Conservation (phyloP, 805 yeast genomes). For the Lipomyces mesembrius region DNA sequence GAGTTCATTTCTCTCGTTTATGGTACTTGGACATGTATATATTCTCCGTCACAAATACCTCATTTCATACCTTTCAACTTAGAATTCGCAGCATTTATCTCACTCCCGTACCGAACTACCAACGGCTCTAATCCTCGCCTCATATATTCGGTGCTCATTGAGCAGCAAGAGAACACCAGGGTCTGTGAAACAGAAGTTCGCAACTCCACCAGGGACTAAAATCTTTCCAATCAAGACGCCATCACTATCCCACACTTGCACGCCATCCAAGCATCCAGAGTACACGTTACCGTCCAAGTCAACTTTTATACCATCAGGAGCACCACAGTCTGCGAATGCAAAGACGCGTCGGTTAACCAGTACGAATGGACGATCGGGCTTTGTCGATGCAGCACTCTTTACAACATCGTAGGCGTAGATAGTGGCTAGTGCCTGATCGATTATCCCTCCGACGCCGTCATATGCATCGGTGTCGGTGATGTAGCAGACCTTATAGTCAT, state of each 20-base stretch:
- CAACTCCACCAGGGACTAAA: constrained; percentile 39
- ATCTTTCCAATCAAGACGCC: constrained; percentile 42
- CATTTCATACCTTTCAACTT: neutral
- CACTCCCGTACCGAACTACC: constrained; percentile 28
- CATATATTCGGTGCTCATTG: constrained; percentile 39
- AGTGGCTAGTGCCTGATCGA: constrained; percentile 33
- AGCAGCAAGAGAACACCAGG: constrained; percentile 39
- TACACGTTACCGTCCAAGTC: constrained; percentile 42
- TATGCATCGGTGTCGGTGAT: constrained; percentile 53
- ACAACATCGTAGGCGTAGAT: constrained; percentile 43
- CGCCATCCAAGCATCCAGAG: constrained; percentile 43
- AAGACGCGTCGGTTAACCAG: constrained; percentile 40
- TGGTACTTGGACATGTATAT: neutral
- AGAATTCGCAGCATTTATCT: too few species aligned
- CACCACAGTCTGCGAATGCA: constrained; percentile 41
- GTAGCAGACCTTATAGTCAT: constrained; percentile 50
- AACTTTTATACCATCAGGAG: constrained; percentile 44
- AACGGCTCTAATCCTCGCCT: constrained; percentile 31
- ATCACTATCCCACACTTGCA: constrained; percentile 42
- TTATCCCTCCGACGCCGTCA: constrained; percentile 31
- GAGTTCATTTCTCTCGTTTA: neutral
- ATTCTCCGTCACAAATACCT: neutral
- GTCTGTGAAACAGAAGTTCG: constrained; percentile 42
- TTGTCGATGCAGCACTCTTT: constrained; percentile 17
- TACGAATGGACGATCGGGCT: constrained; percentile 26